Evolutionary conservation across 768 basidiomycete genomes (phyloP), one percentile per base, ranked within the genome.

Genomic region (Ramaria sp.): DNA sequence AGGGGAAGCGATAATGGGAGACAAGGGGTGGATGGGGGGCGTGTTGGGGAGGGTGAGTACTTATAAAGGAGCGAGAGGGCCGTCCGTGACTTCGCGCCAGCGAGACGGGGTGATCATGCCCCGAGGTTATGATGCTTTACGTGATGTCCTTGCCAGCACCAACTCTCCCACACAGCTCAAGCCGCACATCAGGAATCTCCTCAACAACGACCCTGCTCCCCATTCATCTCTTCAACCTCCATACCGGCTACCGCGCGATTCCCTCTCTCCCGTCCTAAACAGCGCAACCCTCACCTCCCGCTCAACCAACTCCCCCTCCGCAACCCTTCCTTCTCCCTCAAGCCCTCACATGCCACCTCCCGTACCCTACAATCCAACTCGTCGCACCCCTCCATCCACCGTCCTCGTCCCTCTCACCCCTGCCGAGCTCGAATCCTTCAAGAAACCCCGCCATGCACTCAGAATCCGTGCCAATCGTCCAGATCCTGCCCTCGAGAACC

Each of bases 371-470:
- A 81, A 75, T 54, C 87, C 87, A 3, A 71, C 69, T 49, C 74
- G 86, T 42, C 72, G 78, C 60, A 77, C 87, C 0, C 77, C 82
- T 13, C 71, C 86, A 15, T 67, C 67, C 27, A 78, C 78, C 5
- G 77, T 88, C 39, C 76, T 86, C 59, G 63, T 77, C 3, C 87
- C 87, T 1, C 74, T 88, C 61, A 72, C 85, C 5, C 71, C 68
- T 20, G 71, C 73, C 38, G 87, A 89, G 66, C 72, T 83, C 51
- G 76, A 81, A 51, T 68, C 66, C 59, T 84, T 77, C 57, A 20
- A 52, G 44, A 24, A 39, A 45, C 57, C 56, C 24, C 32, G 53
- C 50, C 53, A 60, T 54, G 28, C 59, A n/a, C 56, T 57, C 12
- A 38, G 59, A 37, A 54, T 12, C 18, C 36, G 27, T 45, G 47